Evolutionary conservation across 163 green algal genomes (phyloP).

Genomic region (Smithsoniella earleae): DNA sequence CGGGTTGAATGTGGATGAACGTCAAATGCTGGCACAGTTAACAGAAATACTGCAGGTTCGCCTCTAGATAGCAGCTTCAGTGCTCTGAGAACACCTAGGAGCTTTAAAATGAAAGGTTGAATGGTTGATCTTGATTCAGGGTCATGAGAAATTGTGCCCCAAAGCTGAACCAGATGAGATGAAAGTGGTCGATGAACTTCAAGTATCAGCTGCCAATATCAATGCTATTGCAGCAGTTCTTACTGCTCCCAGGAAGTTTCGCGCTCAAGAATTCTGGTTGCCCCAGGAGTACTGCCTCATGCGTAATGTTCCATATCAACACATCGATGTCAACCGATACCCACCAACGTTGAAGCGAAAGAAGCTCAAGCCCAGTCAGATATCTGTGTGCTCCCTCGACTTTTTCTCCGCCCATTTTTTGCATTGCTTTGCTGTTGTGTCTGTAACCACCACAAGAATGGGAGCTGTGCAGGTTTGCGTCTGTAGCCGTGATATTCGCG

Average conservation of each 20-base stretch:
- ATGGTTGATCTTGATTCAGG: too few species aligned
- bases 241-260: background rate
- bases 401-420: too few species aligned
- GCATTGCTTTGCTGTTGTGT: too few species aligned
- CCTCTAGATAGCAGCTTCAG: background rate
- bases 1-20: background rate
- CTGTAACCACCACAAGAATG: too few species aligned
- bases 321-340: conserved; percentile 20
- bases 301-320: conserved; percentile 1
- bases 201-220: background rate
- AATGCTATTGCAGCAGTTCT: background rate
- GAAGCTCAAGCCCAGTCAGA: background rate
- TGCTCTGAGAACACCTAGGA: background rate
- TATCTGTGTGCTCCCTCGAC: background rate
- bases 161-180: background rate
- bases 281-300: conserved; percentile 5
- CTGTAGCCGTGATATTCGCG: background rate
- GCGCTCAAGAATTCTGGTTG: conserved; percentile 21
- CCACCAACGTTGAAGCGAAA: conserved; percentile 16
- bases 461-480: background rate
- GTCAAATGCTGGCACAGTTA: background rate
- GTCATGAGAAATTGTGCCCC: too few species aligned
- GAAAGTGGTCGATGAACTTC: background rate
- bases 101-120: too few species aligned
- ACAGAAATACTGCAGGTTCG: background rate